Conservation (phyloP, 1,284 basidiomycete species). For the Apiotrichum laibachii region DNA sequence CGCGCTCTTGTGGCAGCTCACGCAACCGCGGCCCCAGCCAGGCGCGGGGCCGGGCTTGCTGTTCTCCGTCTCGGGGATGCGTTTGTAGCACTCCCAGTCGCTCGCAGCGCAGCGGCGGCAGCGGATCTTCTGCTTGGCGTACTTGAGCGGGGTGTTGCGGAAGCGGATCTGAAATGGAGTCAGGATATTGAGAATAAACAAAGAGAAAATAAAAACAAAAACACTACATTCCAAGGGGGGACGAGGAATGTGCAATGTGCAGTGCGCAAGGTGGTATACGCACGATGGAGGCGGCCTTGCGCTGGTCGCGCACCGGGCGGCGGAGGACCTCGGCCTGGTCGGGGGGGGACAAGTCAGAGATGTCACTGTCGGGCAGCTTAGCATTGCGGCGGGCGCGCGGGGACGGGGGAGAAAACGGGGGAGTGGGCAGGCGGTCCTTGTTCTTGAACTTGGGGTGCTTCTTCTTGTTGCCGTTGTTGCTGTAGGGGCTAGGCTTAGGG, state of each 20-base stretch:
- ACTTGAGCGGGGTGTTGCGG: neutral
- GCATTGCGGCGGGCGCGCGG: neutral
- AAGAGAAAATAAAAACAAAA: neutral
- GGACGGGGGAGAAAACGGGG: neutral
- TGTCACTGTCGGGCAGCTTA: neutral
- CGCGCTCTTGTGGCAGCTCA: constrained; percentile 2
- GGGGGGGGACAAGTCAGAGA: neutral
- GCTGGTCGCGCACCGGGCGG: neutral
- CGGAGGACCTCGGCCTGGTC: neutral
- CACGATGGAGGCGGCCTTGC: neutral
- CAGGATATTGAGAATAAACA: neutral
- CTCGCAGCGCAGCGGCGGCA: neutral
- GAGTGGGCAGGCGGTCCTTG: neutral
- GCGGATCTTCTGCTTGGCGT: neutral
- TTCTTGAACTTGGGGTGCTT: neutral
- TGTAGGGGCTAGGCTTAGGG: neutral
- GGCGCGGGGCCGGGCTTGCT: constrained; percentile 6
- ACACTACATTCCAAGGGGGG: no score
- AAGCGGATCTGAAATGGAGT: neutral
- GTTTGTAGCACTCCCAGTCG: neutral
- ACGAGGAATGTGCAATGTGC: no score
- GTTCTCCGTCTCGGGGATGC: constrained; percentile 1
- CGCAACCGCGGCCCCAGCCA: neutral
- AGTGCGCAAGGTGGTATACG: neutral
- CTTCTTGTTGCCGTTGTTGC: neutral